phyloP scores from a whole-genome alignment of 495 filamentous ascomycete genomes.

The Filosporella fistucella region DNA sequence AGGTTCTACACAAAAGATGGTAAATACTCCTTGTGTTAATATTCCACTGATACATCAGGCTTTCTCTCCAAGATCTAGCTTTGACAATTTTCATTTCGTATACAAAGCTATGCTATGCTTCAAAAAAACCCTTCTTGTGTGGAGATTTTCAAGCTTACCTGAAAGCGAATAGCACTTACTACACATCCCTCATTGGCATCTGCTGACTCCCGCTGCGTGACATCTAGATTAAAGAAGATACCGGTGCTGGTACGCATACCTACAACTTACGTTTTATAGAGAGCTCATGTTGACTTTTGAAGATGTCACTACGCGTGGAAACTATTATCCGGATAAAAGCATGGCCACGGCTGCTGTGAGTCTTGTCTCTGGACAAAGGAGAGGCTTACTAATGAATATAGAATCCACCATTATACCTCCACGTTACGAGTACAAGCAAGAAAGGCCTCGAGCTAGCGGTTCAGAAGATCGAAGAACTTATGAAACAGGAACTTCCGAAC shows the following conservation, averaged over 20 bases:
- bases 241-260: slow-evolving; percentile 94
- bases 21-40: slow-evolving; percentile 70
- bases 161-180: slow-evolving; percentile 63
- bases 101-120: slow-evolving; percentile 10
- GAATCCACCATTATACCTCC: slow-evolving; percentile 93
- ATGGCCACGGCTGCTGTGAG: slow-evolving; percentile 91
- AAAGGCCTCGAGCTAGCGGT: slow-evolving; percentile 87
- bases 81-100: slow-evolving; percentile 28
- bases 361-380: slow-evolving; percentile 13
- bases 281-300: slow-evolving; percentile 50
- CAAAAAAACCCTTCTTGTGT: slow-evolving; percentile 38
- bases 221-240: slow-evolving; percentile 97
- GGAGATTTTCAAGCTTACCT: slow-evolving; percentile 80
- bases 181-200: slow-evolving; percentile 78
- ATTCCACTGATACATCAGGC: slow-evolving; percentile 78
- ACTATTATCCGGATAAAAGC: slow-evolving; percentile 94
- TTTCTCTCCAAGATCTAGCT: slow-evolving; percentile 34
- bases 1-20: slow-evolving; percentile 97
- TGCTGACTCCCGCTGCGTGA: slow-evolving; percentile 94
- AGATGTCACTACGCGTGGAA: slow-evolving; percentile 99
- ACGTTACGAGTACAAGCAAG: slow-evolving; percentile 90
- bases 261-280: slow-evolving; percentile 42
- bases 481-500: slow-evolving; percentile 94
- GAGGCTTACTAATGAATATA: slow-evolving; percentile 28
- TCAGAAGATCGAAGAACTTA: slow-evolving; percentile 81